A percentile compares a stretch with the other conserved stretches of the same genome.
Evolutionary conservation across 176 grass and related monocot genomes (phyloP).

Genomic region (Eragrostis curvula): DNA sequence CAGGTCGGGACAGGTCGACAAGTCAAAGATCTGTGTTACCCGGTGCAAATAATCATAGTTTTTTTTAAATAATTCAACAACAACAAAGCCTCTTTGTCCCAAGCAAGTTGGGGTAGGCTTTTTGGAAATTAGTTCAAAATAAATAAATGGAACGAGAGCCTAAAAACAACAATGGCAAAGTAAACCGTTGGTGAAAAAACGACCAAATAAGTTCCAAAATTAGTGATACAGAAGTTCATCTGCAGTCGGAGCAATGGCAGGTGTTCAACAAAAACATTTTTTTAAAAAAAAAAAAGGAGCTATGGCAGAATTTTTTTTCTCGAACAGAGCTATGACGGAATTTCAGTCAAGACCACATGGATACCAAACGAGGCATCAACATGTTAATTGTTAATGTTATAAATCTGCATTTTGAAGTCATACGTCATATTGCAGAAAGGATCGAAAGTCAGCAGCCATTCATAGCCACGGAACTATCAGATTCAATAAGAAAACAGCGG

Average conservation of each 20-base stretch:
- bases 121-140: not conserved
- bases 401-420: not conserved
- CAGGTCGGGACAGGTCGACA: no score
- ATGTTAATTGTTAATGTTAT: not conserved
- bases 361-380: not conserved
- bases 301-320: no score
- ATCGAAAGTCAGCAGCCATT: not conserved
- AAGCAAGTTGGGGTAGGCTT: no score
- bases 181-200: slow-evolving; percentile 1
- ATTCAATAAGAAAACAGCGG: not conserved
- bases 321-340: not conserved
- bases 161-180: slow-evolving; percentile 4
- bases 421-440: not conserved
- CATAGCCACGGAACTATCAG: not conserved
- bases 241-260: no score
- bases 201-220: not conserved
- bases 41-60: no score
- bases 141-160: not conserved
- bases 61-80: no score
- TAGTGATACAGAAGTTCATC: slow-evolving; percentile 13
- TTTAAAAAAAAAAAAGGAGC: no score
- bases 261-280: no score
- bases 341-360: not conserved
- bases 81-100: no score
- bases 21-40: no score